These are phyloP conservation scores for Linnemannia zychae DNA, from an alignment of 192 early-diverging fungal genomes.

Conservation along the genomic window DNA sequence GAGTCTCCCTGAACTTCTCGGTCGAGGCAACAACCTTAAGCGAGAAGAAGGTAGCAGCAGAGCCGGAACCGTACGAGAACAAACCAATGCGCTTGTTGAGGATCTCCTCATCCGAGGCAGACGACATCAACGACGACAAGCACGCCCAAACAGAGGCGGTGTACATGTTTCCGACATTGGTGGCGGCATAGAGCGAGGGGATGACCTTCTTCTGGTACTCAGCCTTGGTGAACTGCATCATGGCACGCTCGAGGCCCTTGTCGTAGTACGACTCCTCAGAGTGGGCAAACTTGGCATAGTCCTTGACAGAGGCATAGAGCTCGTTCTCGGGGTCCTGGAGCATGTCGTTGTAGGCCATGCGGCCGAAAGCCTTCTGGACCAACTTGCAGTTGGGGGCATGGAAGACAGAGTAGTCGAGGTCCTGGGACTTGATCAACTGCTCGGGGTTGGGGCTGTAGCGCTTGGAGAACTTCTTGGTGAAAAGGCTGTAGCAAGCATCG, in stretches of 20 bases:
- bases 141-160: constrained; percentile 71
- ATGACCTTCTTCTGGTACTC: constrained; percentile 81
- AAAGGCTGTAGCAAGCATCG: constrained; percentile 90
- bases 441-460: constrained; percentile 44
- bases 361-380: constrained; percentile 94
- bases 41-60: constrained; percentile 95
- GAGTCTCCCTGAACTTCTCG: constrained; percentile 66
- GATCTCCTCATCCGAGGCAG: constrained; percentile 77
- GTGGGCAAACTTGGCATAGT: constrained; percentile 55
- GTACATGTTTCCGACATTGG: constrained; percentile 98
- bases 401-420: constrained; percentile 89
- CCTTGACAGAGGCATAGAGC: constrained; percentile 53
- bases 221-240: constrained; percentile 84
- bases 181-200: constrained; percentile 83
- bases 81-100: constrained; percentile 87
- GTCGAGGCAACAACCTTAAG: constrained; percentile 82
- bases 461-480: constrained; percentile 72
- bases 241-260: constrained; percentile 94
- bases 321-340: constrained; percentile 77
- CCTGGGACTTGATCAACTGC: constrained; percentile 59
- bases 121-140: constrained; percentile 85
- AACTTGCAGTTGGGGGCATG: constrained; percentile 99
- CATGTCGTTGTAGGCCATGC: constrained; percentile 95
- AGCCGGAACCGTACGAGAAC: constrained; percentile 98
- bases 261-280: constrained; percentile 84